Evolutionary conservation across 306 rosid species (phyloP).

Genomic region (Fragaria ananassa): DNA sequence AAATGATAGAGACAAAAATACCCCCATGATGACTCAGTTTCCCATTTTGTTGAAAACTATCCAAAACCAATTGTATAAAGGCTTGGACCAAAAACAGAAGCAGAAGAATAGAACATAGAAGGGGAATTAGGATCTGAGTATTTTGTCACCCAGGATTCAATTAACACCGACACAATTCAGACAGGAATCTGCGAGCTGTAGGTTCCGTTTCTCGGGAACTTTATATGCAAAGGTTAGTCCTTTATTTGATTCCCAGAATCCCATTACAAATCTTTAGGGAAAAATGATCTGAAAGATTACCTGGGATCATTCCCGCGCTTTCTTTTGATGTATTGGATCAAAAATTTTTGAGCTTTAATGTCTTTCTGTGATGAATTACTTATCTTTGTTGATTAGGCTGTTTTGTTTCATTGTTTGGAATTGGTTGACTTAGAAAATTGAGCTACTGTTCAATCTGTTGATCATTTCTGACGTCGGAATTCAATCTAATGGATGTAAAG

Average conservation of each 20-base stretch:
- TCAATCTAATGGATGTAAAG: not conserved
- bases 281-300: not conserved
- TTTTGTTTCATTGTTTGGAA: not conserved
- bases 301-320: not conserved
- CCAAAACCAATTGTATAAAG: not conserved
- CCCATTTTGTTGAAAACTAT: not conserved
- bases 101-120: not conserved
- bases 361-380: not conserved
- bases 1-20: not conserved
- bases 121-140: constrained; percentile 13
- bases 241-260: constrained; percentile 2
- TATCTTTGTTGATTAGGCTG: not conserved
- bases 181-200: not conserved
- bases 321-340: constrained; percentile 6
- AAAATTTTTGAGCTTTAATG: constrained; percentile 5
- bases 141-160: not conserved
- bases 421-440: constrained; percentile 4
- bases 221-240: constrained; percentile 2
- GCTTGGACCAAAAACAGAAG: not conserved
- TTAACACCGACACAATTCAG: not conserved
- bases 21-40: not conserved
- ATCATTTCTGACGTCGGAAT: not conserved
- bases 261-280: not conserved
- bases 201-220: not conserved
- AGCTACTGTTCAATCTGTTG: not conserved